Conservation (phyloP, 2,329 filamentous ascomycete species). For the Botrytis paeoniae region DNA sequence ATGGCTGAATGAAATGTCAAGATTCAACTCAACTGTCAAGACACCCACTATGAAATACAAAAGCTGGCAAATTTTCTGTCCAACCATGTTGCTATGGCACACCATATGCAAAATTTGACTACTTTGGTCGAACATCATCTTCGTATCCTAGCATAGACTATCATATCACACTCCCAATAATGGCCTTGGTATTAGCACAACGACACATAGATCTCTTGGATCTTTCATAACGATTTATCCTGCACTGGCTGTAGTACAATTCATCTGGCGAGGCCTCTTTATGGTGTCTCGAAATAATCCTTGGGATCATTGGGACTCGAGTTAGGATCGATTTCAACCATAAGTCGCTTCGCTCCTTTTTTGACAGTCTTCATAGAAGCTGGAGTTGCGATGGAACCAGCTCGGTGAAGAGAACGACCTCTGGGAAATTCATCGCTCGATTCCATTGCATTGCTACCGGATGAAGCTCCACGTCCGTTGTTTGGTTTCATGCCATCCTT, state of each 20-base stretch:
- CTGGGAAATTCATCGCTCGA: background rate
- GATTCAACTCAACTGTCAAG: background rate
- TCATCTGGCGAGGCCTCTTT: background rate
- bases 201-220: background rate
- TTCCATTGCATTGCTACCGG: background rate
- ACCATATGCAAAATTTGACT: background rate
- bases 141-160: slow-evolving; percentile 3
- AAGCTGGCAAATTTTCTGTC: background rate
- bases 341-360: background rate
- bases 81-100: background rate
- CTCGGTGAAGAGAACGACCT: background rate
- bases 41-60: background rate
- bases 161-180: background rate
- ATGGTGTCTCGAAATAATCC: slow-evolving; percentile 5
- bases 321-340: background rate
- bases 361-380: background rate
- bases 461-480: background rate
- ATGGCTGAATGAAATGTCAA: background rate
- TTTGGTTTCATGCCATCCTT: background rate
- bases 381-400: background rate
- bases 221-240: background rate
- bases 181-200: background rate
- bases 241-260: background rate
- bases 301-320: background rate
- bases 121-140: background rate